Percentiles rank a stretch among this genome's conserved stretches.
phyloP scores from a whole-genome alignment of 345 rosid genomes.

The Fremontodendron californicum region DNA sequence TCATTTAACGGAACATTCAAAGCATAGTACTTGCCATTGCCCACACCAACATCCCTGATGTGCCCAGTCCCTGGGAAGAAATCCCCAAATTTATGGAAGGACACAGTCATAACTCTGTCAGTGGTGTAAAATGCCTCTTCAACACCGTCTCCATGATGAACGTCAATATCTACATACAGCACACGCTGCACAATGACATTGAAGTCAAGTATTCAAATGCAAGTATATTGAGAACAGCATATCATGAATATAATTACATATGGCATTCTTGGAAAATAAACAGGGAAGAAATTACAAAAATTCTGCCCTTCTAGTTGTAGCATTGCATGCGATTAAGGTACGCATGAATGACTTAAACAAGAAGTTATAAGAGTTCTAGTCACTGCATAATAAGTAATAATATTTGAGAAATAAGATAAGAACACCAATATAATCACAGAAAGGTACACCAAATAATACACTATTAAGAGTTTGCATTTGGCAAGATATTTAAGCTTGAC shows the following conservation, averaged over 20 bases:
- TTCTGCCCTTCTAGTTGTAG: neutral
- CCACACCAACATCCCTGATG: conserved; percentile 70
- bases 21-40: conserved; percentile 75
- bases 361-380: neutral
- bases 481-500: neutral
- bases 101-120: conserved; percentile 99
- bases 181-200: conserved; percentile 64
- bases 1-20: conserved; percentile 90
- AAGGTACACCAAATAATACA: neutral
- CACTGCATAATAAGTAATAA: neutral
- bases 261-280: neutral
- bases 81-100: conserved; percentile 96
- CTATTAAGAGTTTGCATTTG: neutral
- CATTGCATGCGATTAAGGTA: neutral
- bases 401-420: neutral
- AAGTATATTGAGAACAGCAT: neutral
- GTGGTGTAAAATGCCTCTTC: conserved; percentile 98
- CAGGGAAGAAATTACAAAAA: neutral
- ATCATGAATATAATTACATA: neutral
- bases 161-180: conserved; percentile 89
- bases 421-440: conserved; percentile 1
- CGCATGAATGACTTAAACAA: neutral
- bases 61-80: conserved; percentile 98
- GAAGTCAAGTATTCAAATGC: conserved; percentile 15
- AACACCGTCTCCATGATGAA: conserved; percentile 98